These are phyloP conservation scores for Candida nanaspora DNA, from an alignment of 805 yeast genomes.

Conservation along the genomic window DNA sequence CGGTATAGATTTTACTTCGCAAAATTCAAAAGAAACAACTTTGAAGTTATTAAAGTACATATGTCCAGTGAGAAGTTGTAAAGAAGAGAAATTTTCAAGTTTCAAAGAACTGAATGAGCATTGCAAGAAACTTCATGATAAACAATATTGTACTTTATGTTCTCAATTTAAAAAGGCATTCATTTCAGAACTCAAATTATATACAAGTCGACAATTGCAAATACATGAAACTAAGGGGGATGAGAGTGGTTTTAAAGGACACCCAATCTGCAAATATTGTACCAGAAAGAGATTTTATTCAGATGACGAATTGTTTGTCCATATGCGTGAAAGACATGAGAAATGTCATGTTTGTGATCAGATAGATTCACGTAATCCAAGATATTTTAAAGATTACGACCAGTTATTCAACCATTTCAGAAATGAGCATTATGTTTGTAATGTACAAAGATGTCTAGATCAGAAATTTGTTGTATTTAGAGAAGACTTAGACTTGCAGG, in stretches of 20 bases:
- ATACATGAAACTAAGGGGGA: conserved; percentile 74
- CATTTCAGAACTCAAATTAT: conserved; percentile 59
- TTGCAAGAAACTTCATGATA: conserved; percentile 54
- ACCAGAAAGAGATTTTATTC: conserved; percentile 70
- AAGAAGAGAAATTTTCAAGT: conserved; percentile 26
- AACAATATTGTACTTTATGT: conserved; percentile 69
- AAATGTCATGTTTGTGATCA: conserved; percentile 87
- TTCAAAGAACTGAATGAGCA: conserved; percentile 63
- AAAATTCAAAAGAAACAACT: conserved; percentile 40
- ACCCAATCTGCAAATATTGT: conserved; percentile 84
- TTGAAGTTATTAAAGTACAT: conserved; percentile 41
- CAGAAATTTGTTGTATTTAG: conserved; percentile 88
- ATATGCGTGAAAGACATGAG: conserved; percentile 79
- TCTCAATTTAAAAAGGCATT: conserved; percentile 71
- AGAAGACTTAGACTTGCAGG: conserved; percentile 77
- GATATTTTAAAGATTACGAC: conserved; percentile 73
- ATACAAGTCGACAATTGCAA: conserved; percentile 53
- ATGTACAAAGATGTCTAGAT: conserved; percentile 71
- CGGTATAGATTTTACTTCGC: conserved; percentile 55
- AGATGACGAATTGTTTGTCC: conserved; percentile 76
- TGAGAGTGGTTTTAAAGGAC: conserved; percentile 73
- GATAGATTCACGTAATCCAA: conserved; percentile 51
- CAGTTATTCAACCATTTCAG: conserved; percentile 69
- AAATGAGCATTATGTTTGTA: conserved; percentile 68
- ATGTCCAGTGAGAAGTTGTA: conserved; percentile 41